phyloP scores from a whole-genome alignment of 1,284 basidiomycete species.

The Somion occarium region DNA sequence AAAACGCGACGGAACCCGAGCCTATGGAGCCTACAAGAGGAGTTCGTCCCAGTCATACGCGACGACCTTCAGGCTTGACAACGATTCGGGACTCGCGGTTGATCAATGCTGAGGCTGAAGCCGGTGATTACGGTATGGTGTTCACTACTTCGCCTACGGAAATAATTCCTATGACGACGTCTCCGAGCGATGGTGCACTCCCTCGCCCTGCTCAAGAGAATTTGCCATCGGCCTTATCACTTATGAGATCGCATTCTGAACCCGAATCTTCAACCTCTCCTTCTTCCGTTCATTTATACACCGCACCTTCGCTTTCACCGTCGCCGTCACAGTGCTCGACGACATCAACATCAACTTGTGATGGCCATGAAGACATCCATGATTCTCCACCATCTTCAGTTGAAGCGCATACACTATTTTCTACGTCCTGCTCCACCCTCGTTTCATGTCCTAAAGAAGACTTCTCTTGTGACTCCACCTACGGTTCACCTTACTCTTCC shows the following conservation, averaged over 20 bases:
- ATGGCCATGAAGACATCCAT: not conserved
- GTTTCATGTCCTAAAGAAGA: not conserved
- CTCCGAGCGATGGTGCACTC: not conserved
- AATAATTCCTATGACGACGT: not conserved
- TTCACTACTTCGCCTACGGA: not conserved
- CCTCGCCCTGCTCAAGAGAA: not conserved
- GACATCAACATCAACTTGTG: not conserved
- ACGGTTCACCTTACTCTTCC: not conserved
- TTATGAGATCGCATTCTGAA: not conserved
- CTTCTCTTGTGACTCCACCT: not conserved
- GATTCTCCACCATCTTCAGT: not conserved
- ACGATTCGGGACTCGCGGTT: slow-evolving; percentile 26
- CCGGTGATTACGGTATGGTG: not conserved
- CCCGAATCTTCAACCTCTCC: not conserved
- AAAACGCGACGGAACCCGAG: not conserved
- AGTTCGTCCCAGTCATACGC: not conserved
- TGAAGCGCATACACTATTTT: not conserved
- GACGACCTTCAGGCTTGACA: slow-evolving; percentile 23
- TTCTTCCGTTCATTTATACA: not conserved
- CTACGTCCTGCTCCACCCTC: not conserved
- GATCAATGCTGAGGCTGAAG: slow-evolving; percentile 11
- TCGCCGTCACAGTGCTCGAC: not conserved
- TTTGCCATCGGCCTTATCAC: not conserved
- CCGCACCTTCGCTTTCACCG: not conserved
- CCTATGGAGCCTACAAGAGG: not conserved